Evolutionary conservation across 805 yeast species (phyloP).

Genomic region (Debaryomyces prosopidis): DNA sequence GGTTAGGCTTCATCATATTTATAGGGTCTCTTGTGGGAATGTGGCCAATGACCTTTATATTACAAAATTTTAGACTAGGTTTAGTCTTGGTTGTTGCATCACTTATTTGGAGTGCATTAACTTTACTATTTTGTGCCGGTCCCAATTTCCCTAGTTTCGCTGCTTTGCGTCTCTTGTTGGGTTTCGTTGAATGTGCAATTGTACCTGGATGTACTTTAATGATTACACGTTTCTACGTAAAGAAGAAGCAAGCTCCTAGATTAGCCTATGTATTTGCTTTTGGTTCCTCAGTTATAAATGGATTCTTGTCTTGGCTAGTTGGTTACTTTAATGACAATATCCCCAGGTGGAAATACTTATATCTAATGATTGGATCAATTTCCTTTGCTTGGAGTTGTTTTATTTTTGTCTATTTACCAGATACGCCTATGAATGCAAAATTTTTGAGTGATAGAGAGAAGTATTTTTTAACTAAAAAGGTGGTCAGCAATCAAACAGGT

Average conservation of each 20-base stretch:
- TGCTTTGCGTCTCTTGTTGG: conserved; percentile 19
- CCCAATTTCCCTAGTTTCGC: conserved; percentile 13
- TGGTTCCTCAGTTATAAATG: conserved; percentile 24
- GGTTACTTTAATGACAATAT: conserved; percentile 15
- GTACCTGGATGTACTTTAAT: conserved; percentile 18
- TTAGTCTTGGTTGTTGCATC: conserved; percentile 22
- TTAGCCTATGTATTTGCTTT: conserved; percentile 17
- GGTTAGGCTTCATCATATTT: conserved; percentile 18
- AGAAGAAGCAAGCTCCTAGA: conserved; percentile 17
- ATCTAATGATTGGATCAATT: conserved; percentile 22
- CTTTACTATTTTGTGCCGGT: conserved; percentile 14
- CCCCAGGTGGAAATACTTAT: conserved; percentile 22
- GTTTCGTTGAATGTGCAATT: conserved; percentile 29
- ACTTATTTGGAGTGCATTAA: conserved; percentile 13
- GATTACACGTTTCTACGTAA: conserved; percentile 14
- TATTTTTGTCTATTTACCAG: conserved; percentile 20
- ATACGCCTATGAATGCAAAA: conserved; percentile 17
- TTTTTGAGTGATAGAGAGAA: conserved; percentile 17
- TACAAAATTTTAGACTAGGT: conserved; percentile 21
- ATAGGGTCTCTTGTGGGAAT: conserved; percentile 18
- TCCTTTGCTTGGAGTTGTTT: conserved; percentile 20
- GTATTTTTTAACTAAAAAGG: conserved; percentile 13
- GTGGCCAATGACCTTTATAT: conserved; percentile 17
- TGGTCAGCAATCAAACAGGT: conserved; percentile 15
- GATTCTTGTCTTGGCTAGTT: conserved; percentile 18